phyloP scores from a whole-genome alignment of 2,329 filamentous ascomycete genomes.

The Verticillium longisporum region DNA sequence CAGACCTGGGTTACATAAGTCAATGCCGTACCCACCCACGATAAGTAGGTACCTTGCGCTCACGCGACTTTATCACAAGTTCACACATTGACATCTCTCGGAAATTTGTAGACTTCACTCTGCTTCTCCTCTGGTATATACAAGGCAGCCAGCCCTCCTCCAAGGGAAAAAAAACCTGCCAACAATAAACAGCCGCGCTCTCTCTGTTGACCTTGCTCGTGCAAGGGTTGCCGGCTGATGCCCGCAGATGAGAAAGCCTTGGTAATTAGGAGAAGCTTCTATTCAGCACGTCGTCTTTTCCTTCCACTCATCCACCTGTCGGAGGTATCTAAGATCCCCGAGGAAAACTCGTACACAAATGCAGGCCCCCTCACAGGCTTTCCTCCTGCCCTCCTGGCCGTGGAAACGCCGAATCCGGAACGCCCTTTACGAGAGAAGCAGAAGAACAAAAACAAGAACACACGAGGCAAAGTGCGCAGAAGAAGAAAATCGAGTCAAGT shows the following conservation, averaged over 20 bases:
- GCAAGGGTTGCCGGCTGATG: neutral
- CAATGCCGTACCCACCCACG: no score
- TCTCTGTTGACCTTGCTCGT: neutral
- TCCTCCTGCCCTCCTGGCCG: neutral
- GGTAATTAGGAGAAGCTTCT: neutral
- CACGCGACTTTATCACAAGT: no score
- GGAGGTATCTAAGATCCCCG: neutral
- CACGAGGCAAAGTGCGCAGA: constrained; percentile 7
- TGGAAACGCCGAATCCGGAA: neutral
- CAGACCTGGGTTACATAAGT: neutral
- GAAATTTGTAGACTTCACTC: neutral
- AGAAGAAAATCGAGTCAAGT: neutral
- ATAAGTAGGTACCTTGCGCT: no score
- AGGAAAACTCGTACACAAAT: neutral
- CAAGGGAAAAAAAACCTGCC: neutral
- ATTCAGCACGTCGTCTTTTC: neutral
- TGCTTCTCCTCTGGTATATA: neutral
- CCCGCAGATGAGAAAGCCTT: neutral
- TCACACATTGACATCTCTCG: no score
- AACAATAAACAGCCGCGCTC: neutral
- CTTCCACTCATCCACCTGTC: neutral
- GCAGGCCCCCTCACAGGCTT: neutral
- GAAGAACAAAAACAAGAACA: constrained; percentile 11
- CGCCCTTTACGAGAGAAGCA: constrained; percentile 15
- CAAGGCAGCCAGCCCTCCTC: neutral